These are phyloP conservation scores for Veloboletus limbatus DNA, from an alignment of 1,284 basidiomycete genomes.

Conservation along the genomic window DNA sequence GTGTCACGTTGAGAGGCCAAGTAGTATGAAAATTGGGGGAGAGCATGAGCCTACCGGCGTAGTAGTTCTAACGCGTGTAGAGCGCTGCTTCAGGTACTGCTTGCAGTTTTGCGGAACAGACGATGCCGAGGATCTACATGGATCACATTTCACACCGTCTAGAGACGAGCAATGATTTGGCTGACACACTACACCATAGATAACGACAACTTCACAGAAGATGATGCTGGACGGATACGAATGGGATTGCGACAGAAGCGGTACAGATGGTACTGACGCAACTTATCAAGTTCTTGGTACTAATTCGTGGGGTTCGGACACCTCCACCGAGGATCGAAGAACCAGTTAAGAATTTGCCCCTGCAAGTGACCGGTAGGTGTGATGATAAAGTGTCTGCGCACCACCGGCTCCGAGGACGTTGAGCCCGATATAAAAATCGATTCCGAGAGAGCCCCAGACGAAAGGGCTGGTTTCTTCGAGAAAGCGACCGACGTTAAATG, in stretches of 20 bases:
- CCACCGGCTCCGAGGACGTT: constrained; percentile 97
- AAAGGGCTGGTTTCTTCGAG: constrained; percentile 93
- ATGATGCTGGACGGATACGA: constrained; percentile 83
- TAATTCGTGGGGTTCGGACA: constrained; percentile 90
- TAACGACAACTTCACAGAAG: constrained; percentile 98
- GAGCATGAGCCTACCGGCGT: too few species aligned
- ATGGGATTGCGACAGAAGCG: neutral
- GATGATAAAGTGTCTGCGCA: constrained; percentile 41
- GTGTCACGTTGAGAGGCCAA: too few species aligned
- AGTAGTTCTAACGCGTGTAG: constrained; percentile 85
- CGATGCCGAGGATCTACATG: constrained; percentile 85
- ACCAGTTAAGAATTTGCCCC: constrained; percentile 98
- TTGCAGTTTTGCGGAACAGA: constrained; percentile 81
- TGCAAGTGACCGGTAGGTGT: constrained; percentile 39
- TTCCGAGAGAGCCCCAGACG: constrained; percentile 88
- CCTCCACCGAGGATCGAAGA: constrained; percentile 94
- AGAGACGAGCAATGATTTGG: too few species aligned
- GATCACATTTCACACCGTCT: too few species aligned
- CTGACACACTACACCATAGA: constrained; percentile 84
- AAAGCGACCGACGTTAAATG: constrained; percentile 91
- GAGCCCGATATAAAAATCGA: constrained; percentile 91
- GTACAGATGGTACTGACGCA: constrained; percentile 27
- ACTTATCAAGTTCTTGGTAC: constrained; percentile 98
- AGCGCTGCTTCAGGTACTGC: constrained; percentile 58
- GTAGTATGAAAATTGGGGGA: too few species aligned